phyloP scores from a whole-genome alignment of 1,284 basidiomycete genomes.

The Porodaedalea pini region DNA sequence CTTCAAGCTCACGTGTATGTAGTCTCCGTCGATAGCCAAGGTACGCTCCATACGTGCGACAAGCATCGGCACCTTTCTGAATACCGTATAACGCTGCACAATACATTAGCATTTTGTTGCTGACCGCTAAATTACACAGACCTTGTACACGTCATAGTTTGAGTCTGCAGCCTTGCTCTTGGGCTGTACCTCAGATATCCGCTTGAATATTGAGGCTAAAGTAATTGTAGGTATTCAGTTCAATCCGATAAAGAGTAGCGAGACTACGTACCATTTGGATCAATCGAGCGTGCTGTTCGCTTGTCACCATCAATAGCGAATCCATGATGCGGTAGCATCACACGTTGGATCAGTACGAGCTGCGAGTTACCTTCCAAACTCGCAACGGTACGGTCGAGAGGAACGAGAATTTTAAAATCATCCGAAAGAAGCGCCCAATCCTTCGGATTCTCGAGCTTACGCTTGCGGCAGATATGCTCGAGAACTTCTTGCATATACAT shows the following conservation, averaged over 20 bases:
- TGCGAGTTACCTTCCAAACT: conserved; percentile 86
- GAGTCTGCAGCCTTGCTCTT: conserved; percentile 47
- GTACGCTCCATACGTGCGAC: conserved; percentile 87
- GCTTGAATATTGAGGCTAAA: conserved; percentile 87
- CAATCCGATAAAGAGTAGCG: not conserved
- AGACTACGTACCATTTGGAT: conserved; percentile 76
- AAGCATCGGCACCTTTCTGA: conserved; percentile 91
- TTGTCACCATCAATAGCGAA: conserved; percentile 62
- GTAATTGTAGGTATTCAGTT: not conserved
- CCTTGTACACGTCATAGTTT: conserved; percentile 78
- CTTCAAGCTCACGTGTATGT: conserved; percentile 74
- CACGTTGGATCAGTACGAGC: conserved; percentile 78
- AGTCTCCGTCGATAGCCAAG: conserved; percentile 93
- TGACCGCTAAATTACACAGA: conserved; percentile 29
- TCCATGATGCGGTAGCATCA: conserved; percentile 61
- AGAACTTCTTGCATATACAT: conserved; percentile 98
- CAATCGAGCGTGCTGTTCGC: conserved; percentile 65
- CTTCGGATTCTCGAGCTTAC: conserved; percentile 67
- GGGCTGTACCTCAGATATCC: conserved; percentile 71
- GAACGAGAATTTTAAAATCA: conserved; percentile 80
- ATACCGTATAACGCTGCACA: conserved; percentile 84
- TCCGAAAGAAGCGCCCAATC: conserved; percentile 83
- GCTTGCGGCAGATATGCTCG: conserved; percentile 77
- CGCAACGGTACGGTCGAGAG: conserved; percentile 93
- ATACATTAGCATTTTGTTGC: conserved; percentile 6